Conservation (phyloP, 1,139 yeast species). For the Yamadazyma siamensis region DNA sequence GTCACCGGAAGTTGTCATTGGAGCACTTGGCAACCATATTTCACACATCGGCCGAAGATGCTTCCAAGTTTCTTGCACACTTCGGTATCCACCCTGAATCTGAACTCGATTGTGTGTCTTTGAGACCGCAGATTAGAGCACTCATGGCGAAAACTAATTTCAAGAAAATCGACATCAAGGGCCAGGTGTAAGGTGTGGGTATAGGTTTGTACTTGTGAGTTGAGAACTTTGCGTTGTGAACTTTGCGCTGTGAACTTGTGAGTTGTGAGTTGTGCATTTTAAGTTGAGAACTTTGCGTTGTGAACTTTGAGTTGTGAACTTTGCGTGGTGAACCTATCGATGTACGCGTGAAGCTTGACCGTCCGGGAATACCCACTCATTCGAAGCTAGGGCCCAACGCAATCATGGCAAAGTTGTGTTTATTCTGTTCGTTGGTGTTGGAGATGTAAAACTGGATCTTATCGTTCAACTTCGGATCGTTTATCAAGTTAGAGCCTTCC, state of each 20-base stretch:
- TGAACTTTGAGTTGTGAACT: too few species aligned
- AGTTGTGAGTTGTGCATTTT: too few species aligned
- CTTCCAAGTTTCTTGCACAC: constrained; percentile 35
- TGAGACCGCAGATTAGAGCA: constrained; percentile 43
- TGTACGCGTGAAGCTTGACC: too few species aligned
- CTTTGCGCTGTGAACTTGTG: too few species aligned
- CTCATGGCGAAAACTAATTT: constrained; percentile 42
- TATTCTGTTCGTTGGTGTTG: constrained; percentile 55
- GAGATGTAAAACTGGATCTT: constrained; percentile 67
- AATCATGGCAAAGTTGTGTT: constrained; percentile 62
- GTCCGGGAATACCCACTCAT: too few species aligned
- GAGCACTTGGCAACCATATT: constrained; percentile 46
- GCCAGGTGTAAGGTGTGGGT: constrained; percentile 77
- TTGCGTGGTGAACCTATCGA: too few species aligned
- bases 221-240: too few species aligned
- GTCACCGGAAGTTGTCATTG: constrained; percentile 55
- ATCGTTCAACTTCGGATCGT: constrained; percentile 46
- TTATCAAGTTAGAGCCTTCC: constrained; percentile 45
- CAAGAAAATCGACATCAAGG: constrained; percentile 83
- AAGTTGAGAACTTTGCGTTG: too few species aligned
- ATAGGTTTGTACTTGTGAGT: not conserved
- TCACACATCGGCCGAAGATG: constrained; percentile 29
- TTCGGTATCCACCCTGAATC: constrained; percentile 36
- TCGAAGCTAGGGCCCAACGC: constrained; percentile 67
- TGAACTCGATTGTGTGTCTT: constrained; percentile 41